These are phyloP conservation scores for Parafenestella ontariensis DNA, from an alignment of 2,329 filamentous ascomycete genomes.

Conservation along the genomic window DNA sequence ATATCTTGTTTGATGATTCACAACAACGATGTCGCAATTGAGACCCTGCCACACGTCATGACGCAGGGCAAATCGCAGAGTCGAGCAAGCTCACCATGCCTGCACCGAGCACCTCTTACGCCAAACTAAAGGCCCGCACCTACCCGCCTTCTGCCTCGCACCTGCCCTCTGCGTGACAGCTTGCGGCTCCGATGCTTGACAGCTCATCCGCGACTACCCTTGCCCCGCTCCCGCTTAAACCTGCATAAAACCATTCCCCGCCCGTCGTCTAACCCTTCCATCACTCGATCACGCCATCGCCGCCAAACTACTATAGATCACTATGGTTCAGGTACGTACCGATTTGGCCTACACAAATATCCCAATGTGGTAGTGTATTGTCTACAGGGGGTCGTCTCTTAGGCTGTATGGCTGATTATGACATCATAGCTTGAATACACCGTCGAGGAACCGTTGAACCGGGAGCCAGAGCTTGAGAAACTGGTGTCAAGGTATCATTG, in stretches of 20 bases:
- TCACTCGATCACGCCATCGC: slow-evolving; percentile 36
- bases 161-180: slow-evolving; percentile 9
- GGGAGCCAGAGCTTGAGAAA: slow-evolving; percentile 55
- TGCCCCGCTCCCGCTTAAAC: slow-evolving; percentile 13
- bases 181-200: slow-evolving; percentile 2
- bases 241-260: slow-evolving; percentile 1
- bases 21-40: slow-evolving; percentile 17
- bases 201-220: slow-evolving; percentile 5
- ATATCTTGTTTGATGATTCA: background rate
- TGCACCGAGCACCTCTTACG: background rate
- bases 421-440: slow-evolving; percentile 49
- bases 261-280: slow-evolving; percentile 1
- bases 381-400: background rate
- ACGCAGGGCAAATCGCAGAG: slow-evolving; percentile 1
- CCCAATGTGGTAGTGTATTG: slow-evolving; percentile 18
- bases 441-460: slow-evolving; percentile 56
- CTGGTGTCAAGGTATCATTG: slow-evolving; percentile 53
- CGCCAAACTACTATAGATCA: slow-evolving; percentile 30
- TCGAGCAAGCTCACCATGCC: slow-evolving; percentile 2
- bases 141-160: slow-evolving; percentile 14
- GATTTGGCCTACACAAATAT: slow-evolving; percentile 12
- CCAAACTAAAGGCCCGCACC: slow-evolving; percentile 9
- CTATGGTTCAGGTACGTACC: slow-evolving; percentile 35
- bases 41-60: slow-evolving; percentile 12
- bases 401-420: slow-evolving; percentile 14